Evolutionary conservation across 192 early-diverging fungal genomes (phyloP).

Genomic region (Coemansia sp.): DNA sequence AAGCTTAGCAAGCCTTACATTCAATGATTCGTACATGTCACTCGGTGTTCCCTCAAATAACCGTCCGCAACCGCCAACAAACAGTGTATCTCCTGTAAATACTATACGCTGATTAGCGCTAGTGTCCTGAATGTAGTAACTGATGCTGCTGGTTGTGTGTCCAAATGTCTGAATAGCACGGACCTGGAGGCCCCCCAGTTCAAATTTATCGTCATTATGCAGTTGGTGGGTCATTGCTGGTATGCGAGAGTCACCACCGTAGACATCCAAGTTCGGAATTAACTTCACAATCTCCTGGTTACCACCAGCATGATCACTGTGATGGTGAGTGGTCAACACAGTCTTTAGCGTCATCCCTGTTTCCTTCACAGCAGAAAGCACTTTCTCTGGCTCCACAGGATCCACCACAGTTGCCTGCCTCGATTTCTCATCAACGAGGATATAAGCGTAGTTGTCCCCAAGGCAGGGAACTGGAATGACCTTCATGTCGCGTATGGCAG

Average conservation of each 20-base stretch:
- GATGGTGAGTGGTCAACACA: constrained; percentile 87
- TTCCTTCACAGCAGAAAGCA: constrained; percentile 56
- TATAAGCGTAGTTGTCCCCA: constrained; percentile 86
- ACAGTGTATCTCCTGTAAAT: constrained; percentile 89
- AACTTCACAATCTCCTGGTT: constrained; percentile 61
- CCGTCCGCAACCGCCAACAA: constrained; percentile 81
- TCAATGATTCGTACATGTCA: constrained; percentile 83
- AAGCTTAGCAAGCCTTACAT: constrained; percentile 63
- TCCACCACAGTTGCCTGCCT: constrained; percentile 75
- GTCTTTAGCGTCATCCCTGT: constrained; percentile 19
- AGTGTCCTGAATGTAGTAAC: constrained; percentile 74
- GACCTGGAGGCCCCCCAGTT: constrained; percentile 69
- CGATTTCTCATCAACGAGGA: constrained; percentile 72
- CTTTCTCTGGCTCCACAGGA: constrained; percentile 79
- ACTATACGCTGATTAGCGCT: constrained; percentile 60
- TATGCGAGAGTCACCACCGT: constrained; percentile 86
- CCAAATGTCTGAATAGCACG: constrained; percentile 77
- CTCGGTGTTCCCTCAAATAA: constrained; percentile 90
- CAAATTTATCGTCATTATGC: constrained; percentile 69
- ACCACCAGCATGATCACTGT: constrained; percentile 84
- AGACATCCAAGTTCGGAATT: constrained; percentile 67
- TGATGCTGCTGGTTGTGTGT: constrained; percentile 86
- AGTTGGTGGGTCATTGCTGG: constrained; percentile 73
- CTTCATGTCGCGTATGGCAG: constrained; percentile 27
- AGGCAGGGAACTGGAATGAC: constrained; percentile 57